Percentiles rank a stretch among this genome's conserved stretches.
These are phyloP conservation scores for Peronosclerospora sorghi DNA, from an alignment of 352 stramenopile species.

Conservation along the genomic window DNA sequence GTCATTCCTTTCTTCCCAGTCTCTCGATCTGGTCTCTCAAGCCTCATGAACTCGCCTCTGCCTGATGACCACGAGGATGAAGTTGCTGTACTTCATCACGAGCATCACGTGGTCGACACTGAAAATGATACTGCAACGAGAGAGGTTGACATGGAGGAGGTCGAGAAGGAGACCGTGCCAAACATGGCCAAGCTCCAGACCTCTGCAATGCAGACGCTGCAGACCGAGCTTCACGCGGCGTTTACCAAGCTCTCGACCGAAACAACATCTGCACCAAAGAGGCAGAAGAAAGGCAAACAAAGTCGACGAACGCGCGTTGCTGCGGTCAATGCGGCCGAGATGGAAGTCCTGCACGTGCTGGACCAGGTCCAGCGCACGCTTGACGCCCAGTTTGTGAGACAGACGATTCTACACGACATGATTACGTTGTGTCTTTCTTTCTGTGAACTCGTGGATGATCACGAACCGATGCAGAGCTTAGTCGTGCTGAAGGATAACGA, in stretches of 20 bases:
- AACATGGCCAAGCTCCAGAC: conserved; percentile 18
- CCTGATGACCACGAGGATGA: conserved; percentile 18
- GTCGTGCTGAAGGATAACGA: conserved; percentile 8
- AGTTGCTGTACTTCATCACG: conserved; percentile 5
- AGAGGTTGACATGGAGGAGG: conserved; percentile 14
- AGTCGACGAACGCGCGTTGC: conserved; percentile 11
- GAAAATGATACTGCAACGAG: conserved; percentile 1
- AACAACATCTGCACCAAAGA: conserved; percentile 28
- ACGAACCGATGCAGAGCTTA: conserved; percentile 24
- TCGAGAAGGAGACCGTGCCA: not conserved
- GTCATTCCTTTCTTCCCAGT: too few relatives aligned
- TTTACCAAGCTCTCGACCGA: conserved; percentile 26
- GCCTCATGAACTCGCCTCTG: conserved; percentile 52
- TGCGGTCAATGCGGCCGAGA: conserved; percentile 2
- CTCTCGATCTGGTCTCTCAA: conserved; percentile 24
- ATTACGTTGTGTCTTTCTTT: conserved; percentile 35
- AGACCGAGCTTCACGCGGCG: conserved; percentile 27
- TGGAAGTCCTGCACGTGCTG: conserved; percentile 32
- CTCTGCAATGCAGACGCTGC: conserved; percentile 27
- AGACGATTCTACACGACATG: conserved; percentile 25
- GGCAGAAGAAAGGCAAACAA: conserved; percentile 59
- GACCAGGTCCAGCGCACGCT: conserved; percentile 28
- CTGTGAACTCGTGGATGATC: conserved; percentile 26
- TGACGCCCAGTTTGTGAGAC: conserved; percentile 18
- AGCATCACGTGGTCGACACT: conserved; percentile 3